These are phyloP conservation scores for Saururus chinensis DNA, from an alignment of 164 flowering plant species.

Conservation along the genomic window DNA sequence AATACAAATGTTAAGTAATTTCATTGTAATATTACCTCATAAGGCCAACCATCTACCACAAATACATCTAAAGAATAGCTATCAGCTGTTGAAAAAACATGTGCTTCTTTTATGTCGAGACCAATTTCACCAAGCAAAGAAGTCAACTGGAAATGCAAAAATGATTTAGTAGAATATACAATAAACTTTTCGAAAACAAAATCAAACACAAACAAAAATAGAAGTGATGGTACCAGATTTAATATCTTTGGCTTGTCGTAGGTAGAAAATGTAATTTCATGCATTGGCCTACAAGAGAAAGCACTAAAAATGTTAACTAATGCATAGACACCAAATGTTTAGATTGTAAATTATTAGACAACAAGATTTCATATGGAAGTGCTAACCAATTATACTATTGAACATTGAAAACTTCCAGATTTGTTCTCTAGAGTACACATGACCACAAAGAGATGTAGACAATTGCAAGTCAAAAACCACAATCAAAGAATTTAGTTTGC, in stretches of 20 bases:
- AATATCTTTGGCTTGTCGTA: slow-evolving; percentile 30
- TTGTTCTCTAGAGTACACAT: too few species aligned
- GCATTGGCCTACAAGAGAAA: slow-evolving; percentile 25
- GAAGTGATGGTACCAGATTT: slow-evolving; percentile 17
- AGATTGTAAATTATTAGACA: background rate
- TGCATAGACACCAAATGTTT: background rate
- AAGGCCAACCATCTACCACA: slow-evolving; percentile 90
- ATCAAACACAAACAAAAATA: background rate
- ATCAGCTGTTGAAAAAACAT: slow-evolving; percentile 93
- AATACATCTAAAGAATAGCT: slow-evolving; percentile 94
- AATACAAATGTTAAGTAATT: background rate
- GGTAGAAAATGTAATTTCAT: slow-evolving; percentile 30
- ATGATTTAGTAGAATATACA: background rate
- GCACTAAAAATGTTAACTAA: background rate
- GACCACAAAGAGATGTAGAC: too few species aligned
- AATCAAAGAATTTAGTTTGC: too few species aligned
- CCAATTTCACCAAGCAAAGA: slow-evolving; percentile 77
- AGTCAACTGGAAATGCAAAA: slow-evolving; percentile 53
- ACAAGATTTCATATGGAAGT: background rate
- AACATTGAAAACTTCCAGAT: too few species aligned
- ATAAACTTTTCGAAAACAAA: background rate
- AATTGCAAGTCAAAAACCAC: too few species aligned
- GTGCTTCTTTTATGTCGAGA: slow-evolving; percentile 93
- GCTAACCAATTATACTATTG: too few species aligned
- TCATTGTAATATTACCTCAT: slow-evolving; percentile 42